A percentile compares a stretch with the other conserved stretches of the same genome.
phyloP scores from a whole-genome alignment of 371 early-diverging fungal genomes.

The Syncephalastrum sp. region DNA sequence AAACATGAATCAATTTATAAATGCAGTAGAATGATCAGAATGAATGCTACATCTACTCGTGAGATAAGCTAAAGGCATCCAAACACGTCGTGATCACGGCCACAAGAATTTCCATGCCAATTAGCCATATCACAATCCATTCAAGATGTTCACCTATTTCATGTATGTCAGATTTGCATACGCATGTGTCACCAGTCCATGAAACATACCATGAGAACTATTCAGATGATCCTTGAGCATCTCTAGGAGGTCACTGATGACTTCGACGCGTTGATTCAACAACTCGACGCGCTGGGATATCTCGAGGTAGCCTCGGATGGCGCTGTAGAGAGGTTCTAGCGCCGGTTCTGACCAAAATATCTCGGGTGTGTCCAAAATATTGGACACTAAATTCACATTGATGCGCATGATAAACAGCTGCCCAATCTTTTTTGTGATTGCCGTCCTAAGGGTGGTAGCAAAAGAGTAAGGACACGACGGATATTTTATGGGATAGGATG shows the following conservation, averaged over 20 bases:
- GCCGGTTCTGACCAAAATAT: slow-evolving; percentile 88
- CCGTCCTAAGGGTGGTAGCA: slow-evolving; percentile 32
- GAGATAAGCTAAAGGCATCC: slow-evolving; percentile 62
- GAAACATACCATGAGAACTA: slow-evolving; percentile 56
- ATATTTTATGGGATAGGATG: not conserved
- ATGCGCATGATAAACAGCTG: slow-evolving; percentile 84
- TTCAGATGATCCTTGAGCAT: slow-evolving; percentile 85
- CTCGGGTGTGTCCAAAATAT: slow-evolving; percentile 85
- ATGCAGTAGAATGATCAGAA: too few species aligned
- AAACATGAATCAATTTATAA: too few species aligned
- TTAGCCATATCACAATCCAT: slow-evolving; percentile 83
- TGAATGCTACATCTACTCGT: slow-evolving; percentile 17
- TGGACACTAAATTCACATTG: slow-evolving; percentile 85
- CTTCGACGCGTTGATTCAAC: slow-evolving; percentile 57
- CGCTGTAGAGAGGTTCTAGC: slow-evolving; percentile 76
- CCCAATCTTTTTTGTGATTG: slow-evolving; percentile 65
- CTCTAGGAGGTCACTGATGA: slow-evolving; percentile 78
- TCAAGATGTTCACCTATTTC: slow-evolving; percentile 69
- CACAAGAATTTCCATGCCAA: slow-evolving; percentile 78
- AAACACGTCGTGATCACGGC: slow-evolving; percentile 78
- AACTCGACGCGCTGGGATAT: slow-evolving; percentile 76
- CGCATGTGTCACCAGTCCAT: not conserved
- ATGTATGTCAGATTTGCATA: not conserved
- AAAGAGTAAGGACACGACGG: not conserved
- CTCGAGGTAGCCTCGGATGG: slow-evolving; percentile 79